These are phyloP conservation scores for Pleomassaria siparia DNA, from an alignment of 2,329 filamentous ascomycete genomes.

Conservation along the genomic window DNA sequence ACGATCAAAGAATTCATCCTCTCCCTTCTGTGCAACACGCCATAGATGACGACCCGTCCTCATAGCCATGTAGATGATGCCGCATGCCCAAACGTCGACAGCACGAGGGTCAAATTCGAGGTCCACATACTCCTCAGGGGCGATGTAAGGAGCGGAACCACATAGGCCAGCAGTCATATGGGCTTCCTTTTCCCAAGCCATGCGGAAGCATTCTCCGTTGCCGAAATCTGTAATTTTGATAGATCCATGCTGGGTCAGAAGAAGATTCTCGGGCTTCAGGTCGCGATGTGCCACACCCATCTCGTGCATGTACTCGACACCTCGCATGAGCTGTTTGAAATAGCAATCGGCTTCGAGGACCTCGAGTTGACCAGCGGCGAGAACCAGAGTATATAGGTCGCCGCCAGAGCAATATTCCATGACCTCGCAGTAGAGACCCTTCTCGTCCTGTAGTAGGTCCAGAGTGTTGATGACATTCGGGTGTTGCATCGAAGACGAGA, in stretches of 20 bases:
- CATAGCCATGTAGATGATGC: conserved; percentile 99
- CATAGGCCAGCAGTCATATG: conserved; percentile 98
- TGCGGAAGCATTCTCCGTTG: conserved; percentile 98
- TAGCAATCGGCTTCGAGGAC: conserved; percentile 94
- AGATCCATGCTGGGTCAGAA: conserved; percentile 86
- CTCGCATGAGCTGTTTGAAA: conserved; percentile 99
- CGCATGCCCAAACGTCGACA: conserved; percentile 98
- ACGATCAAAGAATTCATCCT: conserved; percentile 94
- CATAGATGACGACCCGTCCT: conserved; percentile 92
- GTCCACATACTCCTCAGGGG: conserved; percentile 92
- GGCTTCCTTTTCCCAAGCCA: conserved; percentile 98
- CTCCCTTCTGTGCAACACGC: conserved; percentile 94
- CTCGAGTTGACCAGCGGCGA: conserved; percentile 88
- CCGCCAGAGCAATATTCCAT: conserved; percentile 99
- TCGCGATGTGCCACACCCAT: conserved; percentile 99
- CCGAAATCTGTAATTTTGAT: conserved; percentile 99
- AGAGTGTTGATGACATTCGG: conserved; percentile 98
- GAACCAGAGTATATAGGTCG: conserved; percentile 89
- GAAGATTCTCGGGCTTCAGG: conserved; percentile 92
- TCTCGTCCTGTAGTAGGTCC: conserved; percentile 91
- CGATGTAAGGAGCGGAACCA: conserved; percentile 95
- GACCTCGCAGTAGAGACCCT: conserved; percentile 97
- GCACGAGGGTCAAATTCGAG: conserved; percentile 95
- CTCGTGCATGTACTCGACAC: conserved; percentile 98
- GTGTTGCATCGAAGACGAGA: conserved; percentile 93